Conservation (phyloP, 1,284 basidiomycete genomes). For the Ganoderma boninense region DNA sequence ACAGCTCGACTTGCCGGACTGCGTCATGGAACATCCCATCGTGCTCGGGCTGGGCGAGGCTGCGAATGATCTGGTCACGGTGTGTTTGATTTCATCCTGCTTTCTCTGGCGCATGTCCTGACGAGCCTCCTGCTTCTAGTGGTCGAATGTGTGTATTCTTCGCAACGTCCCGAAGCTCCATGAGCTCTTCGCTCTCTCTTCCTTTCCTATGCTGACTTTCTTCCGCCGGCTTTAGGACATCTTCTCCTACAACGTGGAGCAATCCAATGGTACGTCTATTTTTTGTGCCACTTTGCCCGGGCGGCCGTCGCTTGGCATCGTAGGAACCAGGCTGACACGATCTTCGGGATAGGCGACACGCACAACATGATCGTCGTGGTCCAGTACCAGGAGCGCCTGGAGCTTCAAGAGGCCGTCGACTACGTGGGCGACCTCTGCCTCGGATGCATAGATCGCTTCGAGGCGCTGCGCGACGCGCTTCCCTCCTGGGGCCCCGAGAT, state of each 20-base stretch:
- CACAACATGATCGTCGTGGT: constrained; percentile 54
- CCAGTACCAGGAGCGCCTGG: constrained; percentile 45
- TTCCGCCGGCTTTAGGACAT: constrained; percentile 44
- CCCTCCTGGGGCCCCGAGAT: constrained; percentile 49
- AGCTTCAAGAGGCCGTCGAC: constrained; percentile 50
- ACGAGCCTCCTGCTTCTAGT: constrained; percentile 29
- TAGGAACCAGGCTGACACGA: constrained; percentile 15
- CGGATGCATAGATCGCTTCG: constrained; percentile 47
- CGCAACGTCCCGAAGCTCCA: neutral
- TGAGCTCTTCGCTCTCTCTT: neutral
- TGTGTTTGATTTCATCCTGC: constrained; percentile 22
- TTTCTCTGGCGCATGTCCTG: constrained; percentile 16
- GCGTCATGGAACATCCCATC: constrained; percentile 47
- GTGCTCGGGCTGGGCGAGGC: constrained; percentile 45
- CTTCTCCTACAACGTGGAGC: constrained; percentile 55
- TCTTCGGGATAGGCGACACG: constrained; percentile 44
- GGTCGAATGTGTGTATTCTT: constrained; percentile 48
- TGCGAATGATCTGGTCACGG: constrained; percentile 49
- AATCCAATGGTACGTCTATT: constrained; percentile 41
- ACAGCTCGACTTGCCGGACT: constrained; percentile 46
- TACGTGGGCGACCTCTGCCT: constrained; percentile 50
- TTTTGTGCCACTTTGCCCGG: neutral
- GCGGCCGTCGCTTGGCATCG: neutral
- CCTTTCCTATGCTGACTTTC: constrained; percentile 9
- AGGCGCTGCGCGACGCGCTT: constrained; percentile 41